Percentiles rank a stretch among this genome's conserved stretches.
phyloP scores from a whole-genome alignment of 2,329 filamentous ascomycete species.

The Cladosporium sp. region DNA sequence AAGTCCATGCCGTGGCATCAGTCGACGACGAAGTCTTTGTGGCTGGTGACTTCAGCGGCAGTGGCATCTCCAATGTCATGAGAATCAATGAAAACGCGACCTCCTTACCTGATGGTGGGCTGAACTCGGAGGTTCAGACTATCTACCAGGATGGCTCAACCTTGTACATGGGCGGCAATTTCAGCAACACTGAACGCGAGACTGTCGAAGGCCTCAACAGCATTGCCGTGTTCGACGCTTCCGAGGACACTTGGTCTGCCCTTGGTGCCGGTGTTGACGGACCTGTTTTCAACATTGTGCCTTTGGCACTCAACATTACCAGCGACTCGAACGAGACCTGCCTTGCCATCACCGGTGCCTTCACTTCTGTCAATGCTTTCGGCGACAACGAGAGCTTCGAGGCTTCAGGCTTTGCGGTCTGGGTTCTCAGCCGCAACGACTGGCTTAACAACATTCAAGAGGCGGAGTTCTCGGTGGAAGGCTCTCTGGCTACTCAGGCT shows the following conservation, averaged over 20 bases:
- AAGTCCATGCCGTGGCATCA: slow-evolving; percentile 64
- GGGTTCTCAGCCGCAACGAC: slow-evolving; percentile 78
- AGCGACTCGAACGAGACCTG: slow-evolving; percentile 63
- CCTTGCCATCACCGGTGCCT: slow-evolving; percentile 75
- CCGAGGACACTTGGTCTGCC: slow-evolving; percentile 65
- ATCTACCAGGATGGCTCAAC: slow-evolving; percentile 62
- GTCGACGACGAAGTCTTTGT: slow-evolving; percentile 64
- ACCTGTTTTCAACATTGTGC: slow-evolving; percentile 66
- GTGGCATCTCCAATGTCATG: slow-evolving; percentile 68
- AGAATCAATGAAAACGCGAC: slow-evolving; percentile 61
- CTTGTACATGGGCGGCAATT: slow-evolving; percentile 80
- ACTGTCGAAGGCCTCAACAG: slow-evolving; percentile 63
- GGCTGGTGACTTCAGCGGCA: slow-evolving; percentile 76
- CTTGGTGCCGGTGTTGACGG: slow-evolving; percentile 86
- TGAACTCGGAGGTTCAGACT: slow-evolving; percentile 72
- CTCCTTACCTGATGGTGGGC: slow-evolving; percentile 62
- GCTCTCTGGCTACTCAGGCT: slow-evolving; percentile 67
- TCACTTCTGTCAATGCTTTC: slow-evolving; percentile 67
- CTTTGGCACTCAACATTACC: slow-evolving; percentile 74
- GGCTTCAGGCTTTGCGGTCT: slow-evolving; percentile 77
- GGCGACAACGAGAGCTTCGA: slow-evolving; percentile 55
- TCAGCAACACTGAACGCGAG: slow-evolving; percentile 65
- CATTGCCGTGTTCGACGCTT: slow-evolving; percentile 69
- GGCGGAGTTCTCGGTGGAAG: slow-evolving; percentile 61
- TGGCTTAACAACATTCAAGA: slow-evolving; percentile 77